Conservation (phyloP, 2,329 filamentous ascomycete species). For the Xylaria hypoxylon region DNA sequence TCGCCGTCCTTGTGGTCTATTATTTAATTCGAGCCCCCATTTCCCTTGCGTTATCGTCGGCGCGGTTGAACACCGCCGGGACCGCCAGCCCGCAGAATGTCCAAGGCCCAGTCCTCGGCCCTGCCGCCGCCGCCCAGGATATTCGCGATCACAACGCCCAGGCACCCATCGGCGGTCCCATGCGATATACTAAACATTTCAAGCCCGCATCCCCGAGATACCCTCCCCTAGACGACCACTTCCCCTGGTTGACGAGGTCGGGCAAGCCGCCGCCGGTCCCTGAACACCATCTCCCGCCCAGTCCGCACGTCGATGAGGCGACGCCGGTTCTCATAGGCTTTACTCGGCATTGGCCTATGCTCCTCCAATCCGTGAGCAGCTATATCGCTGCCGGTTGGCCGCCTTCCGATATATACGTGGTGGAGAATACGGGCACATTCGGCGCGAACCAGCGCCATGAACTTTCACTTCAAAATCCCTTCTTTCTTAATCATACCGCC, state of each 20-base stretch:
- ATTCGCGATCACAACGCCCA: conserved; percentile 43
- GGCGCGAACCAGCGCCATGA: conserved; percentile 58
- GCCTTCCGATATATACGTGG: conserved; percentile 62
- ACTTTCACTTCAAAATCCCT: conserved; percentile 63
- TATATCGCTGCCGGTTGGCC: conserved; percentile 69
- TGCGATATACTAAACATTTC: conserved; percentile 47
- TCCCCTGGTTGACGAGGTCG: conserved; percentile 52
- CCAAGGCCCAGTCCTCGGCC: conserved; percentile 18
- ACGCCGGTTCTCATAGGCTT: conserved; percentile 63
- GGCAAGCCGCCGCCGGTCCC: conserved; percentile 47
- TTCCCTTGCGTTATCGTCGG: conserved; percentile 38
- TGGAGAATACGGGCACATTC: conserved; percentile 67
- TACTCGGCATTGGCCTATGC: conserved; percentile 63
- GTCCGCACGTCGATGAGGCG: conserved; percentile 51
- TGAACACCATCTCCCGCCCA: conserved; percentile 51
- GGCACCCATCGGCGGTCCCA: conserved; percentile 35
- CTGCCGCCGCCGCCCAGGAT: conserved; percentile 39
- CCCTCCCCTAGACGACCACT: conserved; percentile 53
- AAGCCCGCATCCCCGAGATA: conserved; percentile 49
- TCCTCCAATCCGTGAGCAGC: conserved; percentile 64
- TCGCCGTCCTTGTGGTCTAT: conserved; percentile 50
- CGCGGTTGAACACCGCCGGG: conserved; percentile 19
- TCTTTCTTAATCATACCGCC: conserved; percentile 65
- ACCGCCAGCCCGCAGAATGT: conserved; percentile 29
- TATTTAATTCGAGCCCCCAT: conserved; percentile 49